Base-by-base conservation (phyloP, 2,329 filamentous ascomycete genomes). In the Chrysoporthe deuterocubensis region DNA sequence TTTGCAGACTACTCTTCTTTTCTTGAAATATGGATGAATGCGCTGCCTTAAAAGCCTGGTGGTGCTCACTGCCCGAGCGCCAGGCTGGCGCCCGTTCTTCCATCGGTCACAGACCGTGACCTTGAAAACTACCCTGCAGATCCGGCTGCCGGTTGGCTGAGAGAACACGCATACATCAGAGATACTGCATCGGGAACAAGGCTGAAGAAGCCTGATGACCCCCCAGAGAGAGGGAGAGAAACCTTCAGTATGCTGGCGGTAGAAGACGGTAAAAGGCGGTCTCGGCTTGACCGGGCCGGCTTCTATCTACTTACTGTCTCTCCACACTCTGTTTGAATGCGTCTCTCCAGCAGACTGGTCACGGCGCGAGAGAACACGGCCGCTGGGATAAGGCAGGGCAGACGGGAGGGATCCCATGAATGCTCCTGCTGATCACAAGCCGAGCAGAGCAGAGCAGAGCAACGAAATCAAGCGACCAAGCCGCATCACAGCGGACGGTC, bases 1-100 rank as follows among this genome's bases (percentile, higher is more conserved):
- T 61, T 46, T n/a, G 48, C 59, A 46, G 32, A 21, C 4, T 37
- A 61, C 59, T 46, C 32, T 37, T 57, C 40, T 40, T 57, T 65
- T 54, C 26, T 61, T 64, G 58, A 65, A 67, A 46, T 67, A 56
- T 69, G 68, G 66, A 44, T 62, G 68, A 62, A 42, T 58, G 34
- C 56, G 43, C 61, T 52, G 52, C 62, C 62, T 57, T 56, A 52
- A 57, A 64, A 54, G 60, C 57, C 48, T 18, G 57, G 21, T 21
- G 43, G 21, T 21, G 43, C 65, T 67, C 65, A 44, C 60, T 43
- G 21, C 44, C 52, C 52, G 67, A 69, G 65, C 46, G 60, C 62
- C 34, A 32, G 50, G 63, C 62, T 61, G 50, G 56, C 64, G 61
- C 59, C 42, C 57, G 26, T 43, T 46, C 50, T 43, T 34, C 62